Percentiles rank a stretch among this genome's conserved stretches.
These are phyloP conservation scores for Macaranga tanarius DNA, from an alignment of 441 rosid genomes.

Conservation along the genomic window DNA sequence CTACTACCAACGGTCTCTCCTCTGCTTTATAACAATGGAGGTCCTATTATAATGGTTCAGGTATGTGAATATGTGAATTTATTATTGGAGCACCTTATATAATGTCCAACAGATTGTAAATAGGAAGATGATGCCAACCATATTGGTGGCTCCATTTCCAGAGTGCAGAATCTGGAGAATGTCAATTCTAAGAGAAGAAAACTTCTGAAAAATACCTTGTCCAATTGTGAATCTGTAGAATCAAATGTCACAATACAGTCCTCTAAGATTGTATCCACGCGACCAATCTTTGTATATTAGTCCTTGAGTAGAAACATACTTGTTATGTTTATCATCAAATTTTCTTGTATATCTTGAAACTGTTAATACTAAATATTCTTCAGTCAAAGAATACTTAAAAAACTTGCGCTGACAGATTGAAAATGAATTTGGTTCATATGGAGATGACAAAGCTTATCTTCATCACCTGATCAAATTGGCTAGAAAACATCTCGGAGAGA, in stretches of 20 bases:
- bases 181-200: not conserved
- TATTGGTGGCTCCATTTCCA: not conserved
- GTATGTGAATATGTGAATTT: slow-evolving; percentile 33
- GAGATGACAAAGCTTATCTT: slow-evolving; percentile 85
- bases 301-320: not conserved
- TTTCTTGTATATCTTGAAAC: slow-evolving; percentile 17
- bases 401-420: slow-evolving; percentile 60
- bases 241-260: not conserved
- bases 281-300: not conserved
- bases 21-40: slow-evolving; percentile 76
- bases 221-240: not conserved
- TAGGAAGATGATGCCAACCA: not conserved
- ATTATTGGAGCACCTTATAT: not conserved
- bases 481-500: slow-evolving; percentile 58
- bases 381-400: slow-evolving; percentile 10
- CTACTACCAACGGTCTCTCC: slow-evolving; percentile 68
- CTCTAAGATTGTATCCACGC: not conserved
- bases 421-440: slow-evolving; percentile 97
- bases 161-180: not conserved
- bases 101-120: slow-evolving; percentile 1
- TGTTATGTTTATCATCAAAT: slow-evolving; percentile 18
- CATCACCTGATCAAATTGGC: slow-evolving; percentile 62
- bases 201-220: too few relatives aligned
- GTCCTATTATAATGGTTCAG: slow-evolving; percentile 95
- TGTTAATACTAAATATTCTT: slow-evolving; percentile 10